Evolutionary conservation across 345 rosid genomes (phyloP).

Genomic region (Corymbia maculata): DNA sequence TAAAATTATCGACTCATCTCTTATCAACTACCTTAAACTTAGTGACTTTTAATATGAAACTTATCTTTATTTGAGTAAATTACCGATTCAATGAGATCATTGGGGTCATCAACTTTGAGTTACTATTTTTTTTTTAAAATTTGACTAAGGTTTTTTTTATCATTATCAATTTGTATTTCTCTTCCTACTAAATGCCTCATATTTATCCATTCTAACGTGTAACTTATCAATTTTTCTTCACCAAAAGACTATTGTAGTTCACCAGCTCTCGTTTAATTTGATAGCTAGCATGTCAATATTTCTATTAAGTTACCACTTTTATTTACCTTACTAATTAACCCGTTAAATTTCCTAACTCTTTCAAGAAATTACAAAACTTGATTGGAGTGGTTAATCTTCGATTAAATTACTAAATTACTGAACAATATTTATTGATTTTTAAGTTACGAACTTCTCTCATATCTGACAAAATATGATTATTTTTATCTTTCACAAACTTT

Average conservation of each 20-base stretch:
- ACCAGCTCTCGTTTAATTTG: not conserved
- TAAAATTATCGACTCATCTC: not conserved
- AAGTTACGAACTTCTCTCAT: too few species aligned
- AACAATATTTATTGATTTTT: too few species aligned
- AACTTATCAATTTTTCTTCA: not conserved
- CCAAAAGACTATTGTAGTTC: not conserved
- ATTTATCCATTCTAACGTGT: not conserved
- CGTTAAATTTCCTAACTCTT: not conserved
- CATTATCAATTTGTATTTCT: not conserved
- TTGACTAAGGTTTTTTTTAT: not conserved
- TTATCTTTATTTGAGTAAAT: not conserved
- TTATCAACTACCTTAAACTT: not conserved
- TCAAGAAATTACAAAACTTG: not conserved
- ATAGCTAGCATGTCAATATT: not conserved
- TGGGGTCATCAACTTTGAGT: not conserved
- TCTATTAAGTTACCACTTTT: not conserved
- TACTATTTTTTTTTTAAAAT: not conserved
- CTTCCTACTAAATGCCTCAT: not conserved
- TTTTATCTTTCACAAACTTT: too few species aligned
- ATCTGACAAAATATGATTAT: accelerated
- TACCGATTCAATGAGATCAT: not conserved
- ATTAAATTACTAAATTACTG: not conserved
- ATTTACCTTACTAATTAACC: not conserved
- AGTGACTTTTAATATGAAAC: not conserved
- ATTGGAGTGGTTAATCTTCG: not conserved